phyloP scores from a whole-genome alignment of 805 yeast species.

The Groenewaldozyma tartarivorans region DNA sequence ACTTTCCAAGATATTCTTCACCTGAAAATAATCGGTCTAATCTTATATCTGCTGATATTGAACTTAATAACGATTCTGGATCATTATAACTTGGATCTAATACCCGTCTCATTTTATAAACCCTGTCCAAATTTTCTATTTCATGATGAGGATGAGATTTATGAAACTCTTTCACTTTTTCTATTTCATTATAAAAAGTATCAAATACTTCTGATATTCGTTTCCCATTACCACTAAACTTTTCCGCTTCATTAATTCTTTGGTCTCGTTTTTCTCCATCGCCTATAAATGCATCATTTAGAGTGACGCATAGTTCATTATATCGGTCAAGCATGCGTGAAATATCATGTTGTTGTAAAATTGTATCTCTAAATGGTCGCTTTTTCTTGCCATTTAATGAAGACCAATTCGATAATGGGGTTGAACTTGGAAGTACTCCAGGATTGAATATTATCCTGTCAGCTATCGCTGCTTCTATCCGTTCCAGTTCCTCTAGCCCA shows the following conservation, averaged over 20 bases:
- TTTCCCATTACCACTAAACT: background rate
- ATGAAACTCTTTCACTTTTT: conserved; percentile 26
- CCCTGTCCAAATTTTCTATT: conserved; percentile 20
- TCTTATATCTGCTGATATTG: conserved; percentile 39
- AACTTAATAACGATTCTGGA: conserved; percentile 33
- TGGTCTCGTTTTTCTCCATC: conserved; percentile 4
- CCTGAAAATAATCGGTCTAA: conserved; percentile 44
- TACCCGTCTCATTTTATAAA: conserved; percentile 13
- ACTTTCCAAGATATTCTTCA: conserved; percentile 57
- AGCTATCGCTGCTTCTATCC: conserved; percentile 57
- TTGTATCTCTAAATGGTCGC: conserved; percentile 41
- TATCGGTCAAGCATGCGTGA: conserved; percentile 41
- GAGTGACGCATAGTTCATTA: conserved; percentile 23
- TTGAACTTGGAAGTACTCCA: conserved; percentile 33
- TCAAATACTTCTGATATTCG: conserved; percentile 16
- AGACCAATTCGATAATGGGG: conserved; percentile 18
- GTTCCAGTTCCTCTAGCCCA: conserved; percentile 47
- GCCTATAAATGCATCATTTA: conserved; percentile 12
- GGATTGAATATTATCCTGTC: conserved; percentile 53
- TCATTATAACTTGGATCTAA: conserved; percentile 14
- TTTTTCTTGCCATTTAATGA: conserved; percentile 28
- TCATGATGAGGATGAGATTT: conserved; percentile 25
- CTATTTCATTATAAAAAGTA: conserved; percentile 32
- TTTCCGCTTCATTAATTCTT: conserved; percentile 15
- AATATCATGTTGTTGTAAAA: conserved; percentile 63